Evolutionary conservation across 164 flowering plant genomes (phyloP), one percentile per base, ranked within the genome.

Genomic region (Brasenia schreberi): DNA sequence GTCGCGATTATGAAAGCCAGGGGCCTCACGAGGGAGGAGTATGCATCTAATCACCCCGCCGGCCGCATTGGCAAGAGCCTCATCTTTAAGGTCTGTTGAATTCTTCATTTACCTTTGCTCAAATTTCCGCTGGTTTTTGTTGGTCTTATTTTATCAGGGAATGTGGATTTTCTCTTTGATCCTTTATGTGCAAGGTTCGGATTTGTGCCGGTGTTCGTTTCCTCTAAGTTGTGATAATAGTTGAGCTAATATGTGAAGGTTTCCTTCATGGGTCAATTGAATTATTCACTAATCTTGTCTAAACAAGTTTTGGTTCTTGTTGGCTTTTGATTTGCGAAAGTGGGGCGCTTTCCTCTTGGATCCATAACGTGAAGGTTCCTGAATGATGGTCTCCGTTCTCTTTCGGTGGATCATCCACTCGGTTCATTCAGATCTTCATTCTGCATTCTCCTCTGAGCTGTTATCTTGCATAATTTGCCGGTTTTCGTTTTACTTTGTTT

Each of bases 1-100:
- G 82, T 95, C 64, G 96, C 99, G 7, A 64, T 95, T 66, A 95
- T 95, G 99, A 81, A 69, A 11, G 97, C 99, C 0, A 79, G 85
- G 83, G 83, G 80, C 69, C 71, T 95, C 78, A 84, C 82, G 4
- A 87, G 64, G 79, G 90, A 95, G 4, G 85, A 82, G 75, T 95
- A 95, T 67, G 97, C 97, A 0, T 78, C 88, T 5, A 95, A 95
- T 77, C 99, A 95, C 64, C 99, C 99, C 1, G 94, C 97, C 7
- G 97, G 99, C 18, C 71, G 85, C 82, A 95, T 95, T 53, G 97
- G 96, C 45, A 95, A 95, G 75, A 83, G 87, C 70, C 83, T 90
- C 77, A 95, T 95, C 68, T 88, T 92, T 69, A 95, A 90, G 99
- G 99, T 81, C 18, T 5, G 27, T 42, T 49, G 39, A 33, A 33